Percentiles rank a stretch among this genome's conserved stretches.
These are phyloP conservation scores for Claviceps humidiphila DNA, from an alignment of 2,329 filamentous ascomycete genomes.

Conservation along the genomic window DNA sequence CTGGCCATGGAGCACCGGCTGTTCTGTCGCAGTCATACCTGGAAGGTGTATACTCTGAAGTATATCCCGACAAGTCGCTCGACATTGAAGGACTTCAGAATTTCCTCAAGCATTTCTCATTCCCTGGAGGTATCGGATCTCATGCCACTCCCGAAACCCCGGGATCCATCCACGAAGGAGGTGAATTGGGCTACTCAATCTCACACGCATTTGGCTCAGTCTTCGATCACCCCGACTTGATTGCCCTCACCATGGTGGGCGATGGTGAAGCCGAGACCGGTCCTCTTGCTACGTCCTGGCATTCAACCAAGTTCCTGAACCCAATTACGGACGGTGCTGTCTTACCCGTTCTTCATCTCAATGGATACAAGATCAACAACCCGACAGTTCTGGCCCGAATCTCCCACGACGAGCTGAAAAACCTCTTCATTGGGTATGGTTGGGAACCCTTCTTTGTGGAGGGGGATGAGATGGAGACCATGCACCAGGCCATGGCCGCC, in stretches of 20 bases:
- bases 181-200: constrained; percentile 69
- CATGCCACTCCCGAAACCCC: constrained; percentile 71
- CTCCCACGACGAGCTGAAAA: constrained; percentile 57
- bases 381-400: constrained; percentile 62
- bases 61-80: constrained; percentile 61
- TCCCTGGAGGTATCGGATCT: constrained; percentile 65
- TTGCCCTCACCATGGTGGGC: constrained; percentile 65
- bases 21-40: constrained; percentile 65
- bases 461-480: constrained; percentile 56
- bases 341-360: constrained; percentile 63
- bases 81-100: constrained; percentile 55
- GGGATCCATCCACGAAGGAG: constrained; percentile 64
- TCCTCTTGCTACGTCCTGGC: constrained; percentile 66
- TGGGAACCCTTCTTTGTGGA: constrained; percentile 74
- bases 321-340: constrained; percentile 67
- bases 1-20: constrained; percentile 65
- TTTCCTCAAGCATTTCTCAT: constrained; percentile 77
- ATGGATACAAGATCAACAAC: constrained; percentile 80
- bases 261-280: constrained; percentile 75
- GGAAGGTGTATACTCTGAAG: constrained; percentile 64
- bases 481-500: constrained; percentile 73
- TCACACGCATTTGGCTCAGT: constrained; percentile 69
- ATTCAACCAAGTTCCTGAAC: constrained; percentile 72
- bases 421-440: constrained; percentile 60
- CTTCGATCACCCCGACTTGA: constrained; percentile 61